These are phyloP conservation scores for Salvia hispanica DNA, from an alignment of 257 asterid species.

Conservation along the genomic window DNA sequence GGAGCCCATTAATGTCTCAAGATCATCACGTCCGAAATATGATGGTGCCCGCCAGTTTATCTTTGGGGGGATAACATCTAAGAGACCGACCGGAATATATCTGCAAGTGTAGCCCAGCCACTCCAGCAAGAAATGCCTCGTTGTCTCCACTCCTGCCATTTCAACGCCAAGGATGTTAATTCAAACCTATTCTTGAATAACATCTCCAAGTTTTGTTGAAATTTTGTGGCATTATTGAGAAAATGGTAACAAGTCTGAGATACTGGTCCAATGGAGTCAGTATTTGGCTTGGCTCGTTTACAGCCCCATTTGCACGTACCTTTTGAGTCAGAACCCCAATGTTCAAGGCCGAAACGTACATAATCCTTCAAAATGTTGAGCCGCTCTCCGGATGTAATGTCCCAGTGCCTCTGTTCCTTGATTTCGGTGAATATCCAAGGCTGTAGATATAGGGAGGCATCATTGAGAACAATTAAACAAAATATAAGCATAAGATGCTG, in stretches of 20 bases:
- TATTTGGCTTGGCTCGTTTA: too few relatives aligned
- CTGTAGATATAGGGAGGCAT: slow-evolving; percentile 44
- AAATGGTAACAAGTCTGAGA: background rate
- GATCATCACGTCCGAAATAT: slow-evolving; percentile 84
- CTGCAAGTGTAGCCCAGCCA: slow-evolving; percentile 89
- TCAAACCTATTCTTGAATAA: too few relatives aligned
- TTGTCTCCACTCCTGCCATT: slow-evolving; percentile 85
- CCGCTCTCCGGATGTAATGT: slow-evolving; percentile 83
- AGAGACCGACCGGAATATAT: slow-evolving; percentile 85
- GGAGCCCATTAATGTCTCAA: slow-evolving; percentile 93
- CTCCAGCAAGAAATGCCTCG: slow-evolving; percentile 89
- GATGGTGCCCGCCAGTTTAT: slow-evolving; percentile 93
- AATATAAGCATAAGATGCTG: slow-evolving; percentile 1
- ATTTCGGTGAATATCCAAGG: slow-evolving; percentile 98
- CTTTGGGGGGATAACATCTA: slow-evolving; percentile 76
- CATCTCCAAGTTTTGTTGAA: background rate
- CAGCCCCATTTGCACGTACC: slow-evolving; percentile 42
- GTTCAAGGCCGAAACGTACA: slow-evolving; percentile 80
- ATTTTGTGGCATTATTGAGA: background rate
- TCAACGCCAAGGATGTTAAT: too few relatives aligned
- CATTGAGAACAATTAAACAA: slow-evolving; percentile 3
- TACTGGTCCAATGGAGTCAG: background rate
- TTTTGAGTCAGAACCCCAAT: slow-evolving; percentile 98
- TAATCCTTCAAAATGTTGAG: slow-evolving; percentile 78
- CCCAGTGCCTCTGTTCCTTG: slow-evolving; percentile 99